Percentiles rank a stretch among this genome's conserved stretches.
phyloP scores from a whole-genome alignment of 1,284 basidiomycete genomes.

The Pseudozyma tsukubaensis region DNA sequence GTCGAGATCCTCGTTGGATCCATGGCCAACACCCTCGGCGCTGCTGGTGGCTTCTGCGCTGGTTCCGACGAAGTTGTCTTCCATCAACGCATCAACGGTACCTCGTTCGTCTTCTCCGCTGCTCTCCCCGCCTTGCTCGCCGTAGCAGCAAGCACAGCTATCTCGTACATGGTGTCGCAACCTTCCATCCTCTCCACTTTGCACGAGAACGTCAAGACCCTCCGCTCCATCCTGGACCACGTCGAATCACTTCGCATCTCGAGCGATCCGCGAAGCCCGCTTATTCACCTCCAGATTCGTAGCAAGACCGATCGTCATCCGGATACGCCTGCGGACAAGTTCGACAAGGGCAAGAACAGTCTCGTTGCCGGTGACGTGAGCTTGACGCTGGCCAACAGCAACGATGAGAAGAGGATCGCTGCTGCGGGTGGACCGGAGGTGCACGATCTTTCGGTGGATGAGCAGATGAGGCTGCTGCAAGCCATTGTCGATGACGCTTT shows the following conservation, averaged over 20 bases:
- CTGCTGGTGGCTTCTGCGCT: conserved; percentile 94
- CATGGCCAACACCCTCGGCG: conserved; percentile 83
- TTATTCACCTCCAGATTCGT: conserved; percentile 85
- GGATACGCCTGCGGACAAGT: conserved; percentile 53
- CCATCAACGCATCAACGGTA: conserved; percentile 96
- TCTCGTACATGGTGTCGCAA: conserved; percentile 75
- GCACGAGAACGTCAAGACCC: conserved; percentile 81
- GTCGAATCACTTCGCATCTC: conserved; percentile 83
- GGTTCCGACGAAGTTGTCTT: conserved; percentile 84
- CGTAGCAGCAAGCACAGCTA: conserved; percentile 85
- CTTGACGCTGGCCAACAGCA: conserved; percentile 33
- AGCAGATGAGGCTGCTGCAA: conserved; percentile 60
- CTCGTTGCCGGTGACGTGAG: conserved; percentile 44
- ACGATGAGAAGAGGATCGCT: conserved; percentile 27
- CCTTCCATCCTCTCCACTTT: conserved; percentile 81
- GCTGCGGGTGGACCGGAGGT: conserved; percentile 11
- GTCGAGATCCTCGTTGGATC: conserved; percentile 78
- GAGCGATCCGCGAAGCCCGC: conserved; percentile 83
- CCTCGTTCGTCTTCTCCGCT: conserved; percentile 95
- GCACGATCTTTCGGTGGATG: conserved; percentile 55
- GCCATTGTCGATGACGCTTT: conserved; percentile 60
- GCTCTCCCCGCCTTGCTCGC: conserved; percentile 90
- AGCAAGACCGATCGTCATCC: conserved; percentile 60
- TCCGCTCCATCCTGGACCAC: conserved; percentile 81
- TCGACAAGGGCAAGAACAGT: conserved; percentile 45